phyloP scores from a whole-genome alignment of 2,329 filamentous ascomycete genomes.

The Penicillium sclerotiorum region DNA sequence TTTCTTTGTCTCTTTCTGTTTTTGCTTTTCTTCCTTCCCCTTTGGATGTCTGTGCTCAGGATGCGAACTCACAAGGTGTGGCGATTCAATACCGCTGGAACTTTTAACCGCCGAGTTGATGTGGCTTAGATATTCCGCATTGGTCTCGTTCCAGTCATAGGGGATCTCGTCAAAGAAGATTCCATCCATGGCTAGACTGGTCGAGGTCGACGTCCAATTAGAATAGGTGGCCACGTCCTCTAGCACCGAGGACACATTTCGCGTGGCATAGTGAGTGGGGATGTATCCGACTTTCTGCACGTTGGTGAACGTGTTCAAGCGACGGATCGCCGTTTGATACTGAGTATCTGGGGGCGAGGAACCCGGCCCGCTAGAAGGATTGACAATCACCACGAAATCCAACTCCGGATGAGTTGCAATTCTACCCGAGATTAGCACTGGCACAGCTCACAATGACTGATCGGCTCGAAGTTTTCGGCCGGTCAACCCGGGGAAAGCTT shows the following conservation, averaged over 20 bases:
- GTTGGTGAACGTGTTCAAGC: conserved; percentile 3
- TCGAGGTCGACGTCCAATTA: conserved; percentile 3
- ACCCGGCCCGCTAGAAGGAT: conserved; percentile 6
- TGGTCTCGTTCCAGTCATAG: conserved; percentile 1
- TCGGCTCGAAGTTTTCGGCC: background rate
- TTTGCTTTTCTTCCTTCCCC: background rate
- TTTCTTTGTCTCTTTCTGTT: background rate
- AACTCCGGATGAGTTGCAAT: conserved; percentile 1
- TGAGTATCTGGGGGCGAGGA: conserved; percentile 2
- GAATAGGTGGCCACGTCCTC: conserved; percentile 1
- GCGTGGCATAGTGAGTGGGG: background rate
- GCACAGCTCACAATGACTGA: background rate
- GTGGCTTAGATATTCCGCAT: background rate
- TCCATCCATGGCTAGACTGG: conserved; percentile 2
- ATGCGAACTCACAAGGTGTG: background rate
- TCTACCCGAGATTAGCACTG: background rate
- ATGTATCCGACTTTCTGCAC: conserved; percentile 7
- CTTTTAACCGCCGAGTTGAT: conserved; percentile 5
- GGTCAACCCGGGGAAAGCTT: background rate
- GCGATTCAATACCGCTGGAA: background rate
- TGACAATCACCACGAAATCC: conserved; percentile 3
- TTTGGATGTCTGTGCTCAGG: no score
- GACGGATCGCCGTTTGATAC: background rate
- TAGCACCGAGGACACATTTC: background rate
- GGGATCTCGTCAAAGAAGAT: conserved; percentile 6